Base-by-base conservation (phyloP, 257 asterid species). In the Anisodus tanguticus region DNA sequence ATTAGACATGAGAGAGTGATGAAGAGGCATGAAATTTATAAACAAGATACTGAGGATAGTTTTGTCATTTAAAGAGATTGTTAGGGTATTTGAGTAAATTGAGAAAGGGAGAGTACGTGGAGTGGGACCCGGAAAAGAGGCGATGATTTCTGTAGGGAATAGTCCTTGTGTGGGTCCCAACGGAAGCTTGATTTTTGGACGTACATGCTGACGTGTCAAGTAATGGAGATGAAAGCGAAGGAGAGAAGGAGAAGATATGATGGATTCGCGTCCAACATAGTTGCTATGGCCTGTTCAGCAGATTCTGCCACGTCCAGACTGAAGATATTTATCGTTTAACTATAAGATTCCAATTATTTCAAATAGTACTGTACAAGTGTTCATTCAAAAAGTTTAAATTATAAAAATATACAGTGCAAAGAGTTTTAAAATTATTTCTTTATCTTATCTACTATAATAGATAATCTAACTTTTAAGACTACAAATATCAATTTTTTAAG, bases 61-160 rank as follows among this genome's bases (percentile, higher is more conserved):
- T 62, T 16, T 6, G 97, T 92, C 76, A 89, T 80, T 90, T 55
- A 0, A 1, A 0, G 3, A 41, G 26, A 22, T 15, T 8, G 2
- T 15, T 3, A 57, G 80, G 81, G 22, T 74, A 64, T 15, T 64
- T 45, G 67, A 8, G 71, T 41, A 13, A 31, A 17, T 22, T 9
- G 19, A 4, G 2, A 1, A 49, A 9, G 26, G 49, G 47, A 64
- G 55, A 76, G 88, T 69, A 83, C 60, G 77, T 39, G 71, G 71
- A 37, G 89, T 81, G 89, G 92, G 95, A 88, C 43, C 93, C 89
- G 16, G 3, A 4, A 63, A 66, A 6, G 58, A 83, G 91, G 89
- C 91, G 93, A 91, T 87, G 79, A 88, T 89, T 89, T 88, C 89
- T 85, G 90, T 86, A 88, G 47, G 84, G 66, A 53, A 13, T 74